Percentiles rank a stretch among this genome's conserved stretches.
Evolutionary conservation across 208 protist species (phyloP).

Genomic region (Leptomonas seymouri): DNA sequence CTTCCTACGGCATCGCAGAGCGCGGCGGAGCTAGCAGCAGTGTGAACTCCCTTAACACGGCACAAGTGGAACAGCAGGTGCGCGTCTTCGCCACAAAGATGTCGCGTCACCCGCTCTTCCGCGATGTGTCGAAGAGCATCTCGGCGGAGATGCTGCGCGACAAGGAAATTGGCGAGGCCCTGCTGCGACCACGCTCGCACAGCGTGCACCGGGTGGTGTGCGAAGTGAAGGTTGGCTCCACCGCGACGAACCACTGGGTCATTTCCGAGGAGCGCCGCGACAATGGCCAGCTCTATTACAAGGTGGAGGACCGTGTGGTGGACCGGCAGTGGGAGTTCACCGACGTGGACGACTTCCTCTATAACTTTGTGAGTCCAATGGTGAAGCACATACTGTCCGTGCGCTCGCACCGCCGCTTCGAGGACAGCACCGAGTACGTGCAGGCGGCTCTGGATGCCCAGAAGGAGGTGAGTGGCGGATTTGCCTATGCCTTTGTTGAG

Average conservation of each 20-base stretch:
- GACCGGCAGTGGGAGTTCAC: constrained; percentile 55
- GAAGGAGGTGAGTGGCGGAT: constrained; percentile 36
- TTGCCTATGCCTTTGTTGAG: constrained; percentile 81
- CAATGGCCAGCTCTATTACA: constrained; percentile 74
- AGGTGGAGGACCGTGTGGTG: constrained; percentile 58
- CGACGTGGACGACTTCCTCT: constrained; percentile 82
- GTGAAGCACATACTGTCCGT: constrained; percentile 55
- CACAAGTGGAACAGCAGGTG: constrained; percentile 50
- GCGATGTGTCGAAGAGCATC: constrained; percentile 51
- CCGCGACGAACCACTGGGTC: constrained; percentile 68
- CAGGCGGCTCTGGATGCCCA: constrained; percentile 55
- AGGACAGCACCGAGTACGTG: constrained; percentile 58
- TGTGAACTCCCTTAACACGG: constrained; percentile 68
- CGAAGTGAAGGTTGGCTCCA: constrained; percentile 75
- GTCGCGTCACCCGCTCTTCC: constrained; percentile 79
- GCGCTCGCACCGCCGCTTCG: constrained; percentile 72
- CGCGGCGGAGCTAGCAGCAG: constrained; percentile 53
- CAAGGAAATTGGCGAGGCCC: constrained; percentile 81
- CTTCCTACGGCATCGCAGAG: constrained; percentile 42
- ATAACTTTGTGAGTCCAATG: constrained; percentile 67
- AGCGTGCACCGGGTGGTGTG: constrained; percentile 54
- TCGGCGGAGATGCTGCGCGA: constrained; percentile 65
- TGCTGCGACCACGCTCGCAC: constrained; percentile 60
- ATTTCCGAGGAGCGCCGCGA: constrained; percentile 70
- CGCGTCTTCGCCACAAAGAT: constrained; percentile 80